Evolutionary conservation across 441 rosid genomes (phyloP).

Genomic region (Jatropha podagrica): DNA sequence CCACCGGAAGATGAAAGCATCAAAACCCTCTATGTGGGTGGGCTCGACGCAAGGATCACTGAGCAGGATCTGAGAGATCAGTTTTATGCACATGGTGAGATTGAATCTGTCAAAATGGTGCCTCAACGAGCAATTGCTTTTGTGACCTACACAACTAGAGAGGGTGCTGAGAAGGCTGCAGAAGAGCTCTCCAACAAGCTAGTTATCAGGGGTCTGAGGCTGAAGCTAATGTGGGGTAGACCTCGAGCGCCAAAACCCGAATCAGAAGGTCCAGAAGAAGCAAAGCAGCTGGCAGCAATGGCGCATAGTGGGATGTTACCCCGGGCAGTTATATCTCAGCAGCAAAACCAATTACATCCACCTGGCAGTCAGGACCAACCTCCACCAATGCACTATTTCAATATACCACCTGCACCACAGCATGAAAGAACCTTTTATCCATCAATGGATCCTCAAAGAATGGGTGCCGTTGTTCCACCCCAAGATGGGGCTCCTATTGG

Average conservation of each 20-base stretch:
- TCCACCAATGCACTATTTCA: constrained; percentile 70
- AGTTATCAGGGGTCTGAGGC: constrained; percentile 77
- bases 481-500: constrained; percentile 60
- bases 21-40: constrained; percentile 86
- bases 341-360: constrained; percentile 61
- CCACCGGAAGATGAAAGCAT: constrained; percentile 93
- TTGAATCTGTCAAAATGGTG: constrained; percentile 85
- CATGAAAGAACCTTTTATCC: constrained; percentile 76
- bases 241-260: constrained; percentile 90
- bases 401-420: constrained; percentile 78
- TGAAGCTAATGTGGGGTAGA: constrained; percentile 94
- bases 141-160: constrained; percentile 87
- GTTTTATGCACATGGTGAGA: constrained; percentile 90
- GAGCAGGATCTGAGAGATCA: constrained; percentile 92
- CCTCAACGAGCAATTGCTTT: constrained; percentile 90
- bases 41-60: constrained; percentile 76
- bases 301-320: constrained; percentile 84
- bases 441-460: constrained; percentile 98
- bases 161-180: constrained; percentile 98
- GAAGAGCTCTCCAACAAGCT: constrained; percentile 85
- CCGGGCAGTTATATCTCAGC: constrained; percentile 85
- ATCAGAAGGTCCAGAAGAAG: constrained; percentile 62
- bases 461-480: constrained; percentile 86
- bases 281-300: constrained; percentile 64
- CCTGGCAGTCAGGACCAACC: constrained; percentile 53